Percentiles rank a stretch among this genome's conserved stretches.
phyloP scores from a whole-genome alignment of 1,284 basidiomycete genomes.

The Rhodotorula sp. region DNA sequence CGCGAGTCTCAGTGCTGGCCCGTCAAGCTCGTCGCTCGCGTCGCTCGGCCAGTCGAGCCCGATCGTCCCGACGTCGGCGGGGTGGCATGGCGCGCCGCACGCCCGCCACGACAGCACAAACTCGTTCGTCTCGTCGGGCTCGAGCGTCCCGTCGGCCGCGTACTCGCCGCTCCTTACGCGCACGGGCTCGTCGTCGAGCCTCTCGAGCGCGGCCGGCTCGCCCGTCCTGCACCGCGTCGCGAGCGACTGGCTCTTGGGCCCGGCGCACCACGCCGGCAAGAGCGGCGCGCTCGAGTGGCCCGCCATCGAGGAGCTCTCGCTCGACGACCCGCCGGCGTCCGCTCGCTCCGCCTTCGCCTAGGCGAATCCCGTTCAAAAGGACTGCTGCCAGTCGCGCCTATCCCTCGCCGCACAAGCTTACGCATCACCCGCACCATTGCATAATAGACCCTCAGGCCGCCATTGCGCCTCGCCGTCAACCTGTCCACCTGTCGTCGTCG shows the following conservation, averaged over 20 bases:
- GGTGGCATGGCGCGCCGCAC: not conserved
- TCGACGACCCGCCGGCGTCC: conserved; percentile 13
- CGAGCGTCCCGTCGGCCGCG: conserved; percentile 24
- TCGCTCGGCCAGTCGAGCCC: not conserved
- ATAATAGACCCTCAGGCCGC: conserved; percentile 2
- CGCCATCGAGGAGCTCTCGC: conserved; percentile 24
- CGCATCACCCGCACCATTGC: not conserved
- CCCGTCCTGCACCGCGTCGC: conserved; percentile 35
- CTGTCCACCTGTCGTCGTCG: not conserved
- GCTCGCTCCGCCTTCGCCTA: not conserved
- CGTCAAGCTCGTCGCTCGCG: conserved; percentile 3
- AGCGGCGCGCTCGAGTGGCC: conserved; percentile 26
- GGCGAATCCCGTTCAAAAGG: not conserved
- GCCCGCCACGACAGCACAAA: conserved; percentile 16
- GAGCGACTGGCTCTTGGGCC: conserved; percentile 26
- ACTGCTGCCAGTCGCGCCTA: not conserved
- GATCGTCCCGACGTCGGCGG: not conserved
- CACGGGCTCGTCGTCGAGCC: conserved; percentile 25
- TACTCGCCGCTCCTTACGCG: conserved; percentile 23
- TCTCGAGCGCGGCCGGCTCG: conserved; percentile 24
- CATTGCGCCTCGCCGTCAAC: not conserved
- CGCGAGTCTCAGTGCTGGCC: conserved; percentile 9
- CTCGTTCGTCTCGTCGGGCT: conserved; percentile 21
- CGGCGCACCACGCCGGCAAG: not conserved
- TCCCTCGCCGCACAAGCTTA: not conserved